Evolutionary conservation across 1,284 basidiomycete genomes (phyloP).

Genomic region (Phenoliferia sp.): DNA sequence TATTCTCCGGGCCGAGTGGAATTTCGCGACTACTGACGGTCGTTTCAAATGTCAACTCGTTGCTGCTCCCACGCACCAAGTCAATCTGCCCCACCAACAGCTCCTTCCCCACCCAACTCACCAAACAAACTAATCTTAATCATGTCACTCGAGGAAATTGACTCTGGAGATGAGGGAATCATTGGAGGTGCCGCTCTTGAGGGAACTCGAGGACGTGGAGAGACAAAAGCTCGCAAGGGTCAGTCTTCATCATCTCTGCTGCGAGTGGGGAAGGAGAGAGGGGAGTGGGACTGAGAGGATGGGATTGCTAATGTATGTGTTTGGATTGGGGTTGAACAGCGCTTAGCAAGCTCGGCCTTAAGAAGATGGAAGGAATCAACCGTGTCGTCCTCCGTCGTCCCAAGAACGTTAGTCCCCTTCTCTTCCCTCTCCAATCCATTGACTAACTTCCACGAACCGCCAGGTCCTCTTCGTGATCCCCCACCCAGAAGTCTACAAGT

Average conservation of each 20-base stretch:
- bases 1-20: no score
- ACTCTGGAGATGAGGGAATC: background rate
- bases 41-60: no score
- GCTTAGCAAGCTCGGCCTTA: conserved; percentile 65
- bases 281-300: background rate
- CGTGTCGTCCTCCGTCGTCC: conserved; percentile 82
- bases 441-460: conserved; percentile 1
- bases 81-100: no score
- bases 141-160: background rate
- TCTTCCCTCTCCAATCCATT: background rate
- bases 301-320: no score
- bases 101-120: no score
- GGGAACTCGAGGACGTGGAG: conserved; percentile 6
- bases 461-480: conserved; percentile 91
- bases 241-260: background rate
- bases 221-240: conserved; percentile 28
- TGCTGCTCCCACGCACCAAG: no score
- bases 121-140: no score
- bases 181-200: background rate
- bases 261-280: background rate
- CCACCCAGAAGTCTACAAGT: conserved; percentile 96
- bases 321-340: conserved; percentile 40
- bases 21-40: no score
- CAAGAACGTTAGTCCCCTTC: conserved; percentile 17
- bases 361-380: conserved; percentile 87